Percentiles rank a stretch among this genome's conserved stretches.
Evolutionary conservation across 2,329 filamentous ascomycete genomes (phyloP).

Genomic region (Neonectria sp.): DNA sequence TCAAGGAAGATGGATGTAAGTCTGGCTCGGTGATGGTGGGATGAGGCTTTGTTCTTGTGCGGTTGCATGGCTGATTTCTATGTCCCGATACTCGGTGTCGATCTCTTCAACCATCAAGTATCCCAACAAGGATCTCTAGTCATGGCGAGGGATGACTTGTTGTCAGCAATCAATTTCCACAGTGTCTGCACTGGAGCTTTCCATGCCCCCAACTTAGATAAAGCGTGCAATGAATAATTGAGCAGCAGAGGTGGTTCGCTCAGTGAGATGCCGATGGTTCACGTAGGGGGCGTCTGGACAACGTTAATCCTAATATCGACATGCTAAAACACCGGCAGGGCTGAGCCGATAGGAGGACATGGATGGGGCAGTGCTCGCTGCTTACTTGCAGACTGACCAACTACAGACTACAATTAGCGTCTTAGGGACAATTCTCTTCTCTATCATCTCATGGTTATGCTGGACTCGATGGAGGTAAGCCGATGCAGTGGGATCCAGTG

Average conservation of each 20-base stretch:
- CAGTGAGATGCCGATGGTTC: not conserved
- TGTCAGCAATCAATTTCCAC: not conserved
- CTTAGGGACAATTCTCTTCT: not conserved
- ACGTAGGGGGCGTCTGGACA: not conserved
- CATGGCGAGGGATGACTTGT: too few species aligned
- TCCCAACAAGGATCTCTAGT: not conserved
- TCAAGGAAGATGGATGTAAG: not conserved
- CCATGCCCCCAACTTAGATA: not conserved
- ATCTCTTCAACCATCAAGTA: not conserved
- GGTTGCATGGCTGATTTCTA: not conserved
- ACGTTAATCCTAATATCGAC: not conserved
- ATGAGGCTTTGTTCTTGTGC: not conserved
- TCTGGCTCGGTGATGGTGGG: not conserved
- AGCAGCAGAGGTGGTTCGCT: not conserved
- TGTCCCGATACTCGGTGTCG: not conserved
- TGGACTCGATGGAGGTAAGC: too few species aligned
- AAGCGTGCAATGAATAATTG: not conserved
- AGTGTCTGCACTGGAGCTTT: not conserved
- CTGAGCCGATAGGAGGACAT: not conserved
- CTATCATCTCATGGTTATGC: conserved; percentile 53
- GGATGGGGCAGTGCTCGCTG: too few species aligned
- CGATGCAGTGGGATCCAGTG: too few species aligned
- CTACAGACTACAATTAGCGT: not conserved
- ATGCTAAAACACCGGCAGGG: not conserved
- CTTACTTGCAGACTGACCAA: not conserved